A percentile compares a stretch with the other conserved stretches of the same genome.
Evolutionary conservation across 2,329 filamentous ascomycete species (phyloP).

Genomic region (Exutisphaerella laricina): DNA sequence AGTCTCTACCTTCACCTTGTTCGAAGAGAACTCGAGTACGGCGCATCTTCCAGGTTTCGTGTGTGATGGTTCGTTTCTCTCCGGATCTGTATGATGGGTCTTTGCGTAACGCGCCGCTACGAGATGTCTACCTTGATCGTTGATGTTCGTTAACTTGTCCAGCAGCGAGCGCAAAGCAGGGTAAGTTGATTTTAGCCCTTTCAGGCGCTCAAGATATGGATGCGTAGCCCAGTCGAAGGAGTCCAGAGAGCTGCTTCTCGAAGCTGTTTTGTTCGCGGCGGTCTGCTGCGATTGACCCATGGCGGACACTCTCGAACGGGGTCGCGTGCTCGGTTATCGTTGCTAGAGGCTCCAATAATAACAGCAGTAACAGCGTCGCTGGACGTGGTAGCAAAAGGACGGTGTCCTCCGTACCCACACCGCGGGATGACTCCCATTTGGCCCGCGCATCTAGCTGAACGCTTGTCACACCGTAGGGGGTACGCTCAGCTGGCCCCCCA

Average conservation of each 20-base stretch:
- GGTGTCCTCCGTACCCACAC: not conserved
- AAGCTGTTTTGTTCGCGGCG: not conserved
- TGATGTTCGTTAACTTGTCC: slow-evolving; percentile 10
- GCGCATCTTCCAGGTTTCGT: slow-evolving; percentile 13
- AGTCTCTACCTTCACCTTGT: not conserved
- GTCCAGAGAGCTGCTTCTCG: not conserved
- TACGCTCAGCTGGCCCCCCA: not conserved
- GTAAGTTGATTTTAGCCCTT: slow-evolving; percentile 1
- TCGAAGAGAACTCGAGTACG: slow-evolving; percentile 3
- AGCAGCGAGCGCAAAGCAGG: slow-evolving; percentile 9
- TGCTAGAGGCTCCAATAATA: too few relatives aligned
- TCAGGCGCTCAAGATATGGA: slow-evolving; percentile 6
- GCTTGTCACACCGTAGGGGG: not conserved
- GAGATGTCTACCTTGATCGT: slow-evolving; percentile 10
- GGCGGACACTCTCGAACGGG: too few relatives aligned
- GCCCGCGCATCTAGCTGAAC: not conserved
- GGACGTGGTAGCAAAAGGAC: not conserved
- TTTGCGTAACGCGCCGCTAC: slow-evolving; percentile 2
- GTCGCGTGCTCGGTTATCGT: too few relatives aligned
- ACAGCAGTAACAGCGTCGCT: too few relatives aligned
- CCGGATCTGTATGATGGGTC: not conserved
- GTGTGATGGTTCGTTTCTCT: not conserved
- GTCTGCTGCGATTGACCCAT: not conserved
- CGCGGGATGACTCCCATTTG: not conserved
- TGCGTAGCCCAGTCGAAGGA: not conserved